Evolutionary conservation across 129 eudicot species (phyloP).

Genomic region (Silybum marianum): DNA sequence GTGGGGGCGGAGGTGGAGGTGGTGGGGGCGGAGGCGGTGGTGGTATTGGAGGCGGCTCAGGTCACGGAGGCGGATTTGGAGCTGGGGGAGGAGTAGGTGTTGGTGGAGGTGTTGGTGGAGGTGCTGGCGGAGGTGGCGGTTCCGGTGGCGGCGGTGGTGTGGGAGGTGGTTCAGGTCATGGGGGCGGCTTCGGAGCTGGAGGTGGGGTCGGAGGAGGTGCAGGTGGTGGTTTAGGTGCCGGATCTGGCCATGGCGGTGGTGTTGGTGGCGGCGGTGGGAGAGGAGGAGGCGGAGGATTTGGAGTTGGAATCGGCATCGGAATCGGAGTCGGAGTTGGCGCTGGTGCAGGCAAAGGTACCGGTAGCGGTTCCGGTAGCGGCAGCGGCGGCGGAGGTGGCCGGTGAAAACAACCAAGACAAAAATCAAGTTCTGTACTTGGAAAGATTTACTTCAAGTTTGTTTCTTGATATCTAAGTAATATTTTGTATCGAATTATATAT

Average conservation of each 20-base stretch:
- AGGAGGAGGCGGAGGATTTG: slow-evolving; percentile 47
- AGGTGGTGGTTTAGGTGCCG: no score
- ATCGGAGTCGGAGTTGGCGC: slow-evolving; percentile 30
- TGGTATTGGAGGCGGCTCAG: slow-evolving; percentile 24
- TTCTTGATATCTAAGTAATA: background rate
- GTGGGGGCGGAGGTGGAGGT: slow-evolving; percentile 15
- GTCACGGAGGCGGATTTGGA: slow-evolving; percentile 28
- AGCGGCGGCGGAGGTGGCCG: slow-evolving; percentile 24
- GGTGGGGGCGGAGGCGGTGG: slow-evolving; percentile 1
- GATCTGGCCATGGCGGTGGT: no score
- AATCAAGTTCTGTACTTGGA: slow-evolving; percentile 18
- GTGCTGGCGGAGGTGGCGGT: slow-evolving; percentile 26
- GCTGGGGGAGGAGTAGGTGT: slow-evolving; percentile 28
- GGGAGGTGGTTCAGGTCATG: slow-evolving; percentile 32
- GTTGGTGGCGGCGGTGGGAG: slow-evolving; percentile 45
- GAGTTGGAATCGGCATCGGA: slow-evolving; percentile 37
- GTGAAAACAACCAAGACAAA: background rate
- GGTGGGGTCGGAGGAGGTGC: slow-evolving; percentile 41
- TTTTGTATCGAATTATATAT: slow-evolving; percentile 5
- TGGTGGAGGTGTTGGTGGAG: slow-evolving; percentile 25
- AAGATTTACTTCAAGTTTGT: background rate
- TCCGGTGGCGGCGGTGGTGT: slow-evolving; percentile 12
- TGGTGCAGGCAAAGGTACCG: slow-evolving; percentile 19
- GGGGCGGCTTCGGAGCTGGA: slow-evolving; percentile 40
- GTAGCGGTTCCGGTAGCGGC: slow-evolving; percentile 24